phyloP scores from a whole-genome alignment of 1,284 basidiomycete species.

The Cyathus pygmaeus region DNA sequence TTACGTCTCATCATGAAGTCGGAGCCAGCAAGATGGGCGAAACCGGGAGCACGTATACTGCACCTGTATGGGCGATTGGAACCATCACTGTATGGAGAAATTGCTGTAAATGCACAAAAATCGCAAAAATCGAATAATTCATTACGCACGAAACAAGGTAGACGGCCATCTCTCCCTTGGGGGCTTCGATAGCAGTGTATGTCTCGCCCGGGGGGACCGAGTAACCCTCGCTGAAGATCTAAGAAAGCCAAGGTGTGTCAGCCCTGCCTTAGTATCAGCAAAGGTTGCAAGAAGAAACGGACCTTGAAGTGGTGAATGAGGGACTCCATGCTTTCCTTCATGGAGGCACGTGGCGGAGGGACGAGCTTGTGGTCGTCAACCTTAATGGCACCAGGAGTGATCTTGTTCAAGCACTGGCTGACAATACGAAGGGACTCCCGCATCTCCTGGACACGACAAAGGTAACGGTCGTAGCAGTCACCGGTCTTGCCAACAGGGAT shows the following conservation, averaged over 20 bases:
- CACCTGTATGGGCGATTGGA: slow-evolving; percentile 93
- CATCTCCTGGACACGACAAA: slow-evolving; percentile 99
- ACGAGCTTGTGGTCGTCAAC: slow-evolving; percentile 98
- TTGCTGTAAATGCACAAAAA: background rate
- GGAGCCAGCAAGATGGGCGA: slow-evolving; percentile 90
- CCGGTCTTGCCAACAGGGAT: slow-evolving; percentile 96
- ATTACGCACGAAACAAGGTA: slow-evolving; percentile 86
- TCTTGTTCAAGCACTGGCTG: slow-evolving; percentile 94
- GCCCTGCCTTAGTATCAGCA: background rate
- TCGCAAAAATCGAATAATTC: background rate
- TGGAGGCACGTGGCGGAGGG: slow-evolving; percentile 95
- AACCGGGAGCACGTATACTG: slow-evolving; percentile 94
- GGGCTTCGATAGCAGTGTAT: slow-evolving; percentile 97
- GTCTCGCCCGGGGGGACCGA: slow-evolving; percentile 98
- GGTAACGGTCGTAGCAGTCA: slow-evolving; percentile 96
- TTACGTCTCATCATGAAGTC: slow-evolving; percentile 95
- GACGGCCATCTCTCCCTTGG: slow-evolving; percentile 98
- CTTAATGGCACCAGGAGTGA: slow-evolving; percentile 93
- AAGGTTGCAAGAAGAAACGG: background rate
- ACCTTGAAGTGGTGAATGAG: slow-evolving; percentile 99
- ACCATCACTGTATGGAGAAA: slow-evolving; percentile 69
- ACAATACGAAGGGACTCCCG: slow-evolving; percentile 94
- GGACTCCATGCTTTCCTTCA: slow-evolving; percentile 99
- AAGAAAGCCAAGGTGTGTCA: slow-evolving; percentile 2
- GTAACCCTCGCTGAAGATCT: slow-evolving; percentile 97